phyloP scores from a whole-genome alignment of 257 asterid genomes.

The Linaria vulgaris region DNA sequence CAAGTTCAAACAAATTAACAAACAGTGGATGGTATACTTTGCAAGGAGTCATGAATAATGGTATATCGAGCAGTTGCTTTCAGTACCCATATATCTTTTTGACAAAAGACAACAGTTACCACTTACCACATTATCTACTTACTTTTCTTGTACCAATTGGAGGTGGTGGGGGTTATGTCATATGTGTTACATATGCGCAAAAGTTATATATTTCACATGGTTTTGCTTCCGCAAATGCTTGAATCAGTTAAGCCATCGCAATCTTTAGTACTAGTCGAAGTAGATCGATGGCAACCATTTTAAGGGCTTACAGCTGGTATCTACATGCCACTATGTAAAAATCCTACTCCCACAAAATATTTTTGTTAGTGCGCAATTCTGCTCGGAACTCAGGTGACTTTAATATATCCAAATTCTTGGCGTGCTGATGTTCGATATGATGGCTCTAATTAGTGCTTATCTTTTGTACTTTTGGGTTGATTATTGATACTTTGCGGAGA shows the following conservation, averaged over 20 bases:
- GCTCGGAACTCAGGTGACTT: conserved; percentile 17
- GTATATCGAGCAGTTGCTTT: conserved; percentile 24
- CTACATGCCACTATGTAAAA: conserved; percentile 10
- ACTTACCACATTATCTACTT: conserved; percentile 4
- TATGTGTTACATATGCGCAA: background rate
- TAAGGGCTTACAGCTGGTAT: conserved; percentile 5
- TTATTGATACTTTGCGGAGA: no score
- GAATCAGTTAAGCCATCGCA: conserved; percentile 27
- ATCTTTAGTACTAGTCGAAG: conserved; percentile 26
- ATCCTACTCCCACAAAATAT: conserved; percentile 1
- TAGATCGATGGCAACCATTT: conserved; percentile 19
- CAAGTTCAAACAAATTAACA: conserved; percentile 24
- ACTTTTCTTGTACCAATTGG: background rate
- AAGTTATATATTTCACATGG: conserved; percentile 13
- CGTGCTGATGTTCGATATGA: background rate
- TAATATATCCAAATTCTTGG: conserved; percentile 1
- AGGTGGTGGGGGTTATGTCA: no score
- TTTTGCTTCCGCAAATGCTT: background rate
- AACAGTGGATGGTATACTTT: background rate
- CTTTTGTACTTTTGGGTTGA: no score
- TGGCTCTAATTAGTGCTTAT: background rate
- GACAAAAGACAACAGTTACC: conserved; percentile 15
- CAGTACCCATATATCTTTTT: conserved; percentile 7
- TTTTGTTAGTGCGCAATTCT: conserved; percentile 17
- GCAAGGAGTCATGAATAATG: conserved; percentile 19